A percentile compares a stretch with the other conserved stretches of the same genome.
phyloP scores from a whole-genome alignment of 192 early-diverging fungal genomes.

The Backusella macrospora region DNA sequence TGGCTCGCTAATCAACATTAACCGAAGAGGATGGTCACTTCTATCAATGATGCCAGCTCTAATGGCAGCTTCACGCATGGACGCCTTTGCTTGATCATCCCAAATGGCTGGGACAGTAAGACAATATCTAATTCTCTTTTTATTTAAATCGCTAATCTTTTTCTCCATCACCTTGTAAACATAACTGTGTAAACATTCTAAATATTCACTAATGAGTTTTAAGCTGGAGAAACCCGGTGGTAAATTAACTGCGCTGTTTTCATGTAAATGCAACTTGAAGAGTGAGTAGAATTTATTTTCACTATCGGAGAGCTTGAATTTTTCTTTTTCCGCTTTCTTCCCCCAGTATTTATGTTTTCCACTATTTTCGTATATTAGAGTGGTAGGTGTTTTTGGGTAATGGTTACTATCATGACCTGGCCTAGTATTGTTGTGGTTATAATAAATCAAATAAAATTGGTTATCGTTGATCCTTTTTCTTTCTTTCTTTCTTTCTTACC shows the following conservation, averaged over 20 bases:
- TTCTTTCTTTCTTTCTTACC: too few species aligned
- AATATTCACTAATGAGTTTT: slow-evolving; percentile 14
- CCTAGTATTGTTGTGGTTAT: too few species aligned
- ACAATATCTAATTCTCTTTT: slow-evolving; percentile 22
- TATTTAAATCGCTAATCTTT: not conserved
- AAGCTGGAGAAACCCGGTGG: not conserved
- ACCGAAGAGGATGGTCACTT: slow-evolving; percentile 42
- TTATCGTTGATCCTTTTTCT: too few species aligned
- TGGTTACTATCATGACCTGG: not conserved
- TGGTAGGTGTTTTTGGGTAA: slow-evolving; percentile 4
- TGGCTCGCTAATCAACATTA: slow-evolving; percentile 48
- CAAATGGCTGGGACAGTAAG: slow-evolving; percentile 59
- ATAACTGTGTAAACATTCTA: slow-evolving; percentile 8
- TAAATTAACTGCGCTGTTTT: not conserved
- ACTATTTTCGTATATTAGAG: not conserved
- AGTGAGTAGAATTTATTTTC: not conserved
- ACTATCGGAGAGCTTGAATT: not conserved
- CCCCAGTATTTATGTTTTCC: slow-evolving; percentile 9
- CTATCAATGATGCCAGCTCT: slow-evolving; percentile 42
- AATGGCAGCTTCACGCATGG: slow-evolving; percentile 48
- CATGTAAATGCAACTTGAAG: not conserved
- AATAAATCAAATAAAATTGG: too few species aligned
- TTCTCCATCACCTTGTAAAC: slow-evolving; percentile 9
- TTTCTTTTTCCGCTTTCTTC: slow-evolving; percentile 1
- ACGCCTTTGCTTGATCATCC: slow-evolving; percentile 46